phyloP scores from a whole-genome alignment of 2,329 filamentous ascomycete species.

The Ascochyta lentis region DNA sequence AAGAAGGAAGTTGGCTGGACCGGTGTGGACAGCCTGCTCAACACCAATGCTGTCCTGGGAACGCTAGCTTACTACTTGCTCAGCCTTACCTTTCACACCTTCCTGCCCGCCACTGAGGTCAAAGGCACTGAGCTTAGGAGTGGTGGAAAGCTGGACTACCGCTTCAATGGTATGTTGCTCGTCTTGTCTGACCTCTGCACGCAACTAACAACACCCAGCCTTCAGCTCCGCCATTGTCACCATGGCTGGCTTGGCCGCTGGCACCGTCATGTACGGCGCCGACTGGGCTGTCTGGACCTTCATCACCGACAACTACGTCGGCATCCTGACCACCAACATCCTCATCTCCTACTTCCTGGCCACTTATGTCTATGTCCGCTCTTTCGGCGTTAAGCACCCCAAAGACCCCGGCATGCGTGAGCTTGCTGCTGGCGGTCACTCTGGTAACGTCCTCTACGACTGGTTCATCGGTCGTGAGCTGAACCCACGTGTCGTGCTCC shows the following conservation, averaged over 20 bases:
- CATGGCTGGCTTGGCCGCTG: conserved; percentile 72
- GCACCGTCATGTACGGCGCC: conserved; percentile 77
- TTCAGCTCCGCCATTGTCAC: conserved; percentile 78
- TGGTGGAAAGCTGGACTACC: conserved; percentile 80
- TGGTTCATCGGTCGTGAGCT: conserved; percentile 97
- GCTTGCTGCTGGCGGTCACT: conserved; percentile 80
- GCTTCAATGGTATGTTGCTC: conserved; percentile 64
- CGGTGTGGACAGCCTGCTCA: conserved; percentile 74
- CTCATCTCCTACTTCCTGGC: conserved; percentile 76
- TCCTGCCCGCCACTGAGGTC: conserved; percentile 75
- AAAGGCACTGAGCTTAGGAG: conserved; percentile 73
- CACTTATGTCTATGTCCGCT: conserved; percentile 79
- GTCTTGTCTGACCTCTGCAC: not conserved
- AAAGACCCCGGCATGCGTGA: conserved; percentile 75
- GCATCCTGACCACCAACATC: conserved; percentile 83
- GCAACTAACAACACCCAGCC: conserved; percentile 58
- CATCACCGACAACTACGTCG: conserved; percentile 88
- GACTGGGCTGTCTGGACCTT: conserved; percentile 91
- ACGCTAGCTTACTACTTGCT: conserved; percentile 79
- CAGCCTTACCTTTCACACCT: conserved; percentile 74
- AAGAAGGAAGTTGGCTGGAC: conserved; percentile 86
- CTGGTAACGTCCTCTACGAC: conserved; percentile 88
- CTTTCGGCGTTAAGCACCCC: conserved; percentile 77
- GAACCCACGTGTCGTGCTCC: conserved; percentile 82
- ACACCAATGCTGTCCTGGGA: conserved; percentile 71